These are phyloP conservation scores for Yamagishiella unicocca DNA, from an alignment of 139 green algal species.

Conservation along the genomic window DNA sequence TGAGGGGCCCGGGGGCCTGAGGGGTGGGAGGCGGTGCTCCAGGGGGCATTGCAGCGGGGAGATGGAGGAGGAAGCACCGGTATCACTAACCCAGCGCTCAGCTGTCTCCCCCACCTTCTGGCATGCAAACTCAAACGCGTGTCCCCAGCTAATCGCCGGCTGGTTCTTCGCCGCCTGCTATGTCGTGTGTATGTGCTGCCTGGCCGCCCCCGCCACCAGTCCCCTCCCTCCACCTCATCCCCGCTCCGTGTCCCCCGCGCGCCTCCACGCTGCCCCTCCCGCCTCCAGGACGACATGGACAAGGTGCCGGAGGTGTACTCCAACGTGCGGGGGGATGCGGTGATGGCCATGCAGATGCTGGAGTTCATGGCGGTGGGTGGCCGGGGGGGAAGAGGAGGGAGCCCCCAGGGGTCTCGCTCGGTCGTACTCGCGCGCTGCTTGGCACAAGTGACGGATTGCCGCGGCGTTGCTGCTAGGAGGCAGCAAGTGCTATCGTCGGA, in stretches of 20 bases:
- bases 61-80: no score
- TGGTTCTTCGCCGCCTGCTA: background rate
- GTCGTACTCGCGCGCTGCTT: no score
- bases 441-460: no score
- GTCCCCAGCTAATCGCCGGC: background rate
- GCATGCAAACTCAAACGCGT: background rate
- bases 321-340: slow-evolving; percentile 36
- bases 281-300: slow-evolving; percentile 32
- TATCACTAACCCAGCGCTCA: no score
- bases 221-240: background rate
- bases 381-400: background rate
- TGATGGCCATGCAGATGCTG: slow-evolving; percentile 44
- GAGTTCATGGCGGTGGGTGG: slow-evolving; percentile 37
- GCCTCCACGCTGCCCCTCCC: background rate
- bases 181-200: background rate
- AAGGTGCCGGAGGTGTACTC: slow-evolving; percentile 48
- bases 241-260: background rate
- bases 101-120: no score
- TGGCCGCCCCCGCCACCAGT: background rate
- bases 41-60: no score
- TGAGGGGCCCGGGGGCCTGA: no score
- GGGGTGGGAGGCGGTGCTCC: no score
- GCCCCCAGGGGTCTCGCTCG: no score
- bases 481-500: no score
- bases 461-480: no score